These are phyloP conservation scores for Candida gorgasii DNA, from an alignment of 805 yeast genomes.

Conservation along the genomic window DNA sequence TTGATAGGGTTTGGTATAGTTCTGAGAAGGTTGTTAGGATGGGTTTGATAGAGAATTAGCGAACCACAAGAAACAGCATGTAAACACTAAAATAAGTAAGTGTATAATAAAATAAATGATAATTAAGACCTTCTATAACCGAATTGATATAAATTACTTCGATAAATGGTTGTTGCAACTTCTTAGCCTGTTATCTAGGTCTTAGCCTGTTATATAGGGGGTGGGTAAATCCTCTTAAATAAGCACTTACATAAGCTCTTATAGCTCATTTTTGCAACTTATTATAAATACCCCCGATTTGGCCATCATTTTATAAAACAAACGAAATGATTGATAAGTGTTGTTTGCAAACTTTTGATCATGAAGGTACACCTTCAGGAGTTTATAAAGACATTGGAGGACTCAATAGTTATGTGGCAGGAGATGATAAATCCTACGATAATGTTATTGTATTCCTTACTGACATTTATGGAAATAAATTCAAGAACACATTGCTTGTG, in stretches of 20 bases:
- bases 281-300: no score
- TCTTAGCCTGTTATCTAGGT: no score
- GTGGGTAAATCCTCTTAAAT: no score
- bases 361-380: slow-evolving; percentile 31
- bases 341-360: slow-evolving; percentile 28
- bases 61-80: no score
- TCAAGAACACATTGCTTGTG: slow-evolving; percentile 26
- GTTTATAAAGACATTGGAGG: slow-evolving; percentile 22
- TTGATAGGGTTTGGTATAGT: slow-evolving; percentile 47
- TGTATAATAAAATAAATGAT: no score
- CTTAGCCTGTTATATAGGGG: no score
- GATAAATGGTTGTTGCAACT: no score
- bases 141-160: no score
- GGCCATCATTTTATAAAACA: no score
- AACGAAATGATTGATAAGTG: slow-evolving; percentile 5
- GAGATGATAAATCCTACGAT: slow-evolving; percentile 20
- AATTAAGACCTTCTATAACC: no score
- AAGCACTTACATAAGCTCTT: slow-evolving; percentile 3
- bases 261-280: neutral
- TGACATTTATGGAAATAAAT: slow-evolving; percentile 30
- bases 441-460: slow-evolving; percentile 26
- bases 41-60: slow-evolving; percentile 4
- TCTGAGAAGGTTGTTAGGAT: slow-evolving; percentile 30
- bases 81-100: no score
- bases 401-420: slow-evolving; percentile 29